Evolutionary conservation across 768 basidiomycete species (phyloP), one percentile per base, ranked within the genome.

Genomic region (Psilocybe subaeruginosa): DNA sequence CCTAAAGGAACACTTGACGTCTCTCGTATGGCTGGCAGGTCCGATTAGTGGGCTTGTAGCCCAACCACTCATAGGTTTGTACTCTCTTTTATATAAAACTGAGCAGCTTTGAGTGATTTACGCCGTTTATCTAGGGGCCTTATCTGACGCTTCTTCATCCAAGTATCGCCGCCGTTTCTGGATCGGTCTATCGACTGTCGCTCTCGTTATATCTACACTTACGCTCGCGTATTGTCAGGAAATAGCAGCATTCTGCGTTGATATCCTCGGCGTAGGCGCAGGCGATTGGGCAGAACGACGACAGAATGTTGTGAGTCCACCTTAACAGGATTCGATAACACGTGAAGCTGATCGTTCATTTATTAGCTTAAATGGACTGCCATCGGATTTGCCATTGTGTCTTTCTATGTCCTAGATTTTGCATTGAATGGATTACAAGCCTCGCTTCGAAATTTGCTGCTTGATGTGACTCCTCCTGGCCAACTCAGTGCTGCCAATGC

Each of bases 381-480:
- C 9, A 97, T 99, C 59, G 85, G 81, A 53, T 85, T 98, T 54
- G 97, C 96, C 1, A 85, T 99, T 29, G 79, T 89, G 23, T 90
- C 92, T 0, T 99, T 99, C 77, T 99, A 97, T 71, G 73, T 95
- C 51, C 82, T 99, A 35, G 97, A 99, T 74, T 99, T 99, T 70
- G 93, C 95, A n/a, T 82, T 99, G 60, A 99, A 99, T 73, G 97
- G 93, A 3, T 76, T 97, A 49, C 94, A 97, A 81, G 93, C 93
- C 2, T 97, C 95, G 9, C 79, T 98, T 35, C 82, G 95, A 53
- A 97, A 97, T 74, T 85, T 99, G n/a, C 81, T 98, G 11, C 82
- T 99, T 60, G 97, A 99, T 71, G 78, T 97, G 54, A 86, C 93
- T 0, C 96, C 97, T 5, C 85, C 92, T 12, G 85, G 89, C 63